A percentile compares a stretch with the other conserved stretches of the same genome.
Conservation (phyloP, 2,329 filamentous ascomycete species). For the Pseudogymnoascus sp. region DNA sequence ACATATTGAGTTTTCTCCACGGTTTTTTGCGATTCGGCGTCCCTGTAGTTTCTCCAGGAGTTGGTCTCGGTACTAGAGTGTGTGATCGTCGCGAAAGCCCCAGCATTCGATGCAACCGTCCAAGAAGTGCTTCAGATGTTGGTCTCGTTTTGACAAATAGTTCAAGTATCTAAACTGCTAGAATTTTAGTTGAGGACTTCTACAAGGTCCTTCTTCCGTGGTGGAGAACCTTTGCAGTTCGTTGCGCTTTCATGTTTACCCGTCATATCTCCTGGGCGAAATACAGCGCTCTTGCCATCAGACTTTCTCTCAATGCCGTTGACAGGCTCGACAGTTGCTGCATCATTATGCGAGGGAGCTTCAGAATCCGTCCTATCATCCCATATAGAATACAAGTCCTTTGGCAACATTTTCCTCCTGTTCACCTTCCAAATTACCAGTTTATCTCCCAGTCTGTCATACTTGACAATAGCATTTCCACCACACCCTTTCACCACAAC, state of each 20-base stretch:
- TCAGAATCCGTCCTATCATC: slow-evolving; percentile 3
- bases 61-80: too few relatives aligned
- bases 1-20: too few relatives aligned
- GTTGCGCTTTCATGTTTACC: background rate
- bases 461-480: slow-evolving; percentile 23
- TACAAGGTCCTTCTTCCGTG: background rate
- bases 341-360: background rate
- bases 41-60: too few relatives aligned
- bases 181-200: background rate
- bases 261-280: background rate
- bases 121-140: background rate
- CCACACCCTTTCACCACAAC: slow-evolving; percentile 23
- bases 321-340: background rate
- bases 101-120: background rate
- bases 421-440: slow-evolving; percentile 23
- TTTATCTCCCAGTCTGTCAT: slow-evolving; percentile 21
- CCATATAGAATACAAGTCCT: slow-evolving; percentile 29
- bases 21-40: too few relatives aligned
- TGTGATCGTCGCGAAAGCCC: too few relatives aligned
- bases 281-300: background rate
- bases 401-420: slow-evolving; percentile 24
- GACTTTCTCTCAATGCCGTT: background rate
- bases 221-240: background rate
- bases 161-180: background rate
- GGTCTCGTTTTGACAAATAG: background rate